phyloP scores from a whole-genome alignment of 139 green algal species.

The Nannochloris sp. region DNA sequence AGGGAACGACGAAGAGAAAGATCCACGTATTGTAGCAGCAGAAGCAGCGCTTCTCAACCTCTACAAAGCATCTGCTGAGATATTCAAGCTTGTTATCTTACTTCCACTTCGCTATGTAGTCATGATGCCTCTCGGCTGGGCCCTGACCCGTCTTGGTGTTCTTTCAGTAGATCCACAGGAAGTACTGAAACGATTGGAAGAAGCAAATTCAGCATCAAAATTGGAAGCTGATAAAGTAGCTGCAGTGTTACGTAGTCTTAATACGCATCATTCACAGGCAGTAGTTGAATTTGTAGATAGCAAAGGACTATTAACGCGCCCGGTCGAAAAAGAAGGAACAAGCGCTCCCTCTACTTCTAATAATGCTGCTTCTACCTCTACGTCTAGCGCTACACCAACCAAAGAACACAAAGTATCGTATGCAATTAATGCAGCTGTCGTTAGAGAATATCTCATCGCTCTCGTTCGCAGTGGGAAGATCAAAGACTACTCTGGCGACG shows the following conservation, averaged over 20 bases:
- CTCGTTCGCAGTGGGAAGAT: slow-evolving; percentile 64
- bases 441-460: slow-evolving; percentile 82
- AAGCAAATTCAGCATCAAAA: not conserved
- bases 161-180: not conserved
- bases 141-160: slow-evolving; percentile 13
- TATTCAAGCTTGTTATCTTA: slow-evolving; percentile 1
- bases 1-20: not conserved
- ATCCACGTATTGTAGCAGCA: not conserved
- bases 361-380: not conserved
- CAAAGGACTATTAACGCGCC: too few relatives aligned
- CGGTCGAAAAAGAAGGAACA: too few relatives aligned
- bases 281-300: slow-evolving; percentile 24
- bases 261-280: not conserved
- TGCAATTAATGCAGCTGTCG: slow-evolving; percentile 48
- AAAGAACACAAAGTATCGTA: too few relatives aligned
- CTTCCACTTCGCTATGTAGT: slow-evolving; percentile 22
- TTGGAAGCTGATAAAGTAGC: slow-evolving; percentile 4
- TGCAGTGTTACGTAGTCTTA: not conserved
- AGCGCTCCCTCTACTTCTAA: not conserved
- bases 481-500: slow-evolving; percentile 30
- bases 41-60: not conserved
- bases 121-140: slow-evolving; percentile 9
- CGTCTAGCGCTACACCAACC: not conserved
- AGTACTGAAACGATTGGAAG: slow-evolving; percentile 11
- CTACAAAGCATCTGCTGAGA: not conserved